Conservation (phyloP, 2,329 filamentous ascomycete genomes). For the Monilinia vaccinii-corymbosi region DNA sequence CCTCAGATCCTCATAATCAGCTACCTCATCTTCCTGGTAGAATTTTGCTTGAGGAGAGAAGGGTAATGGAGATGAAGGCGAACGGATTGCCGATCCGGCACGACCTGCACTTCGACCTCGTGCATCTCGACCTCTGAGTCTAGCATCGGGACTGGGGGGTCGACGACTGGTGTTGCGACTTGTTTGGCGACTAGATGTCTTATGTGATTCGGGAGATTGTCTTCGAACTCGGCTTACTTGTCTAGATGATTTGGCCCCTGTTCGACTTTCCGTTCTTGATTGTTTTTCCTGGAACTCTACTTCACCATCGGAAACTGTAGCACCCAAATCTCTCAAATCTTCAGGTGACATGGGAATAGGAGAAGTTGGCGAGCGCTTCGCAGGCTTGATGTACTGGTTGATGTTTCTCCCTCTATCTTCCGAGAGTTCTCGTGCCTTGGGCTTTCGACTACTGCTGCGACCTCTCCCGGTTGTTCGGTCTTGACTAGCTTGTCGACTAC, state of each 20-base stretch:
- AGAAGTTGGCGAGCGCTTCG: constrained; percentile 83
- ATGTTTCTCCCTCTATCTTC: constrained; percentile 61
- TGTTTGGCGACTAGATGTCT: constrained; percentile 26
- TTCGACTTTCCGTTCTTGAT: constrained; percentile 20
- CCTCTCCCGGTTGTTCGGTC: constrained; percentile 31
- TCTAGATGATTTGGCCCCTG: constrained; percentile 30
- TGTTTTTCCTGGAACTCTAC: constrained; percentile 18
- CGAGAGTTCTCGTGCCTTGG: constrained; percentile 49
- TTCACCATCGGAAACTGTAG: constrained; percentile 28
- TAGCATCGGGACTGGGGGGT: constrained; percentile 29
- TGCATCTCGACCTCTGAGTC: constrained; percentile 31
- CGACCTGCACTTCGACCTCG: constrained; percentile 55
- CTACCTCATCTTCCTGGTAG: constrained; percentile 43
- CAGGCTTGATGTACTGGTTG: constrained; percentile 52
- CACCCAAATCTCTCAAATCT: constrained; percentile 57
- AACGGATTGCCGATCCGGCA: constrained; percentile 51
- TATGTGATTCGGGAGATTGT: constrained; percentile 25
- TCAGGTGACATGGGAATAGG: constrained; percentile 92
- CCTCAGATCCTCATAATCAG: constrained; percentile 56
- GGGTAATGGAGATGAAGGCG: constrained; percentile 73
- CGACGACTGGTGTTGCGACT: constrained; percentile 35
- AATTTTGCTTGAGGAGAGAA: constrained; percentile 53
- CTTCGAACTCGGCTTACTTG: constrained; percentile 28
- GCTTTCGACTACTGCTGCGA: constrained; percentile 41
- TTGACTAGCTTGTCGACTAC: constrained; percentile 37